phyloP scores from a whole-genome alignment of 2,329 filamentous ascomycete species.

The Botrytis aclada region DNA sequence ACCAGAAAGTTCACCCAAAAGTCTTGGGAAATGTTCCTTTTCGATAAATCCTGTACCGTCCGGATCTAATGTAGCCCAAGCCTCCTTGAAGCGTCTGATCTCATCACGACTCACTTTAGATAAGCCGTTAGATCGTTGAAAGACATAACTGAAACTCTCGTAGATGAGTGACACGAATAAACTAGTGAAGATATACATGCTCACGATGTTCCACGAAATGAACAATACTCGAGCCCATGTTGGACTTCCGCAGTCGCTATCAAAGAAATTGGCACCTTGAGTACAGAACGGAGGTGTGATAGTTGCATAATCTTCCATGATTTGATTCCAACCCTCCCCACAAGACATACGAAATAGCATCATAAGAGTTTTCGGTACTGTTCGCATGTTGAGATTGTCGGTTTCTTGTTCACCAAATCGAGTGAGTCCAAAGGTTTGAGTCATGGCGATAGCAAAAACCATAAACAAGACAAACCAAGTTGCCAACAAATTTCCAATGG shows the following conservation, averaged over 20 bases:
- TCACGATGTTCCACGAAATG: slow-evolving; percentile 96
- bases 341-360: slow-evolving; percentile 89
- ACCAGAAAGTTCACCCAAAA: slow-evolving; percentile 88
- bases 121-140: slow-evolving; percentile 91
- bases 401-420: slow-evolving; percentile 73
- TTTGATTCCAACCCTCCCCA: slow-evolving; percentile 92
- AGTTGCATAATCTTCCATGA: slow-evolving; percentile 93
- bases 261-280: slow-evolving; percentile 66
- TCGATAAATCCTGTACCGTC: slow-evolving; percentile 87
- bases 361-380: slow-evolving; percentile 89
- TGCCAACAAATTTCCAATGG: slow-evolving; percentile 86
- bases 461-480: slow-evolving; percentile 98
- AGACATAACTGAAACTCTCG: slow-evolving; percentile 99
- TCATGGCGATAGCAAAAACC: slow-evolving; percentile 93
- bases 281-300: slow-evolving; percentile 81
- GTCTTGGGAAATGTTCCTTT: slow-evolving; percentile 82
- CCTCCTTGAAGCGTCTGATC: slow-evolving; percentile 94
- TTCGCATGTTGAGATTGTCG: slow-evolving; percentile 86
- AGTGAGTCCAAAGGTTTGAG: slow-evolving; percentile 92
- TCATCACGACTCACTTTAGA: slow-evolving; percentile 89
- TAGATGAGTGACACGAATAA: slow-evolving; percentile 98
- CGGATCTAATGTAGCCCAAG: slow-evolving; percentile 94
- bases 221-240: slow-evolving; percentile 87
- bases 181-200: slow-evolving; percentile 99
- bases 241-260: slow-evolving; percentile 88